phyloP scores from a whole-genome alignment of 495 filamentous ascomycete species.

The Aspergillus biplanus region DNA sequence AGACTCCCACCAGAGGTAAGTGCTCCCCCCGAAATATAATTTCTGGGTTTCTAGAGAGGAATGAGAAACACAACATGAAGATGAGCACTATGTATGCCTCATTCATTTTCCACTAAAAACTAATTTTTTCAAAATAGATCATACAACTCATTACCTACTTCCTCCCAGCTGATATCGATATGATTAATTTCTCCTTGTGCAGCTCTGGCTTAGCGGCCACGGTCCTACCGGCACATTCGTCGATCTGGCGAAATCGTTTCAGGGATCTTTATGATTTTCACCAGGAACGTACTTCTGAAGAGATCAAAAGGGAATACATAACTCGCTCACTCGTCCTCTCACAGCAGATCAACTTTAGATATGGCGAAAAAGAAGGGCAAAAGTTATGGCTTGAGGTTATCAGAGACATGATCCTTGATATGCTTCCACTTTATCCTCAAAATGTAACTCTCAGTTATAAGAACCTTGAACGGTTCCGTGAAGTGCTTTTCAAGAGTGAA shows the following conservation, averaged over 20 bases:
- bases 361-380: constrained; percentile 25
- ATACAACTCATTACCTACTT: constrained; percentile 43
- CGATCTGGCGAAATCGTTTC: constrained; percentile 42
- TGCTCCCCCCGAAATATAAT: not conserved
- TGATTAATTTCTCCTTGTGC: constrained; percentile 33
- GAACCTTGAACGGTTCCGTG: constrained; percentile 27
- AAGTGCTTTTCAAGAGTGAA: constrained; percentile 19
- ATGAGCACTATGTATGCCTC: not conserved
- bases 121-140: constrained; percentile 30
- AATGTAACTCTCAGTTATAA: constrained; percentile 22
- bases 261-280: constrained; percentile 39
- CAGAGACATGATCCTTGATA: constrained; percentile 34
- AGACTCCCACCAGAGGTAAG: constrained; percentile 36
- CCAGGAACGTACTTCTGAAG: constrained; percentile 16
- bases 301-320: constrained; percentile 39
- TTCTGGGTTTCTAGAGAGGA: too few relatives aligned
- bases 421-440: constrained; percentile 4
- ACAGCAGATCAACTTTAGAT: constrained; percentile 24
- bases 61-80: not conserved
- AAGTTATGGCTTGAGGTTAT: constrained; percentile 37
- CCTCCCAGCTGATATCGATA: constrained; percentile 37
- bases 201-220: constrained; percentile 27
- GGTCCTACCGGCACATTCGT: constrained; percentile 28
- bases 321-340: constrained; percentile 35
- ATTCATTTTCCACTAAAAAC: not conserved